A percentile compares a stretch with the other conserved stretches of the same genome.
Conservation (phyloP, 495 filamentous ascomycete species). For the Aspergillus baeticus region DNA sequence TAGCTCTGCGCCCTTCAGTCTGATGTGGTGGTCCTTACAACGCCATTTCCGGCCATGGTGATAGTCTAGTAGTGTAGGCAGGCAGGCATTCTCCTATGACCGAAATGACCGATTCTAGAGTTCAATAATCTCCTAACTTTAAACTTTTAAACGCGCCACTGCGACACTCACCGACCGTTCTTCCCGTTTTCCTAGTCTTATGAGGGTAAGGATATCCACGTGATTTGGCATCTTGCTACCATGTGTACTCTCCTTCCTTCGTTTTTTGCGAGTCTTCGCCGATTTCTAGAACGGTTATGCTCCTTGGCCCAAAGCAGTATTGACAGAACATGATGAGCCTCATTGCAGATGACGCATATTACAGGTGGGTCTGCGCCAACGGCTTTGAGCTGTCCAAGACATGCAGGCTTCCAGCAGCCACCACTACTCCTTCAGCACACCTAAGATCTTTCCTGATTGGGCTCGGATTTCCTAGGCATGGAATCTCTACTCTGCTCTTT, state of each 20-base stretch:
- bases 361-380: not conserved
- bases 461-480: not conserved
- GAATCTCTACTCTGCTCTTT: not conserved
- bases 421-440: not conserved
- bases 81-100: no score
- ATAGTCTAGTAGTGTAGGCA: no score
- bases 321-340: not conserved
- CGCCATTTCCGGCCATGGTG: no score
- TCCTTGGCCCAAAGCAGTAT: not conserved
- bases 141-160: no score
- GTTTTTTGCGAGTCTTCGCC: no score
- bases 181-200: not conserved
- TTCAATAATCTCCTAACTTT: no score
- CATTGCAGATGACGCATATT: not conserved
- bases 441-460: not conserved
- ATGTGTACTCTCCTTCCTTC: no score
- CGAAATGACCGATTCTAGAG: no score
- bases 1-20: no score
- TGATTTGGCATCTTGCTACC: conserved; percentile 4
- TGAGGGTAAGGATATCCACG: conserved; percentile 17
- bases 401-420: conserved; percentile 1
- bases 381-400: not conserved
- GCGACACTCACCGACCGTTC: no score
- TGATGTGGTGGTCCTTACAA: no score
- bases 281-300: not conserved